Conservation (phyloP, 2,329 filamentous ascomycete species). For the Clarireedia paspali region DNA sequence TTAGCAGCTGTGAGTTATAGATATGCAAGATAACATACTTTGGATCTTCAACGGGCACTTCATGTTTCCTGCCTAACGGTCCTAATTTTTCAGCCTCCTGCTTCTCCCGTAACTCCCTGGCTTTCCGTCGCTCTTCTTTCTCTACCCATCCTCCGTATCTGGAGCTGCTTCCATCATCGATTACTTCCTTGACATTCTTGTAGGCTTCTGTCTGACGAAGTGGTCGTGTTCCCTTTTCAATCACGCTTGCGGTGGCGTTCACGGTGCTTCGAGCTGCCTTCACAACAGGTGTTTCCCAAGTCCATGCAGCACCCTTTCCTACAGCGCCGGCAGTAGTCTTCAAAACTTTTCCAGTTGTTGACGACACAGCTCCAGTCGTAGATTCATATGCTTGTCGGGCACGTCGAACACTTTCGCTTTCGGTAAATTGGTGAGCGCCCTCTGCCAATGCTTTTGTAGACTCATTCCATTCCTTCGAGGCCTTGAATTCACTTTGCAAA, state of each 20-base stretch:
- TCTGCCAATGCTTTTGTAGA: conserved; percentile 91
- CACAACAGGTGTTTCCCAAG: conserved; percentile 90
- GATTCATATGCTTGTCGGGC: conserved; percentile 82
- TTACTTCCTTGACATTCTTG: conserved; percentile 90
- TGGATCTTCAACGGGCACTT: conserved; percentile 74
- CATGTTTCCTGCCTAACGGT: conserved; percentile 37
- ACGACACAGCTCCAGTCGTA: conserved; percentile 74
- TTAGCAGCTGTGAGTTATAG: conserved; percentile 19
- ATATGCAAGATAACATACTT: conserved; percentile 53
- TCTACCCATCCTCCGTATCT: conserved; percentile 95
- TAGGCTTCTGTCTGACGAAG: conserved; percentile 91
- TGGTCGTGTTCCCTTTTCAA: conserved; percentile 92
- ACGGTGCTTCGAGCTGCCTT: conserved; percentile 86
- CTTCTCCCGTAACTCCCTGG: conserved; percentile 66
- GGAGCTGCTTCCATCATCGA: conserved; percentile 94
- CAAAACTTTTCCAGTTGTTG: conserved; percentile 69
- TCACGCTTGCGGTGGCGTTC: conserved; percentile 72
- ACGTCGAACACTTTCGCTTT: conserved; percentile 83
- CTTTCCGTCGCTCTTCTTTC: conserved; percentile 83
- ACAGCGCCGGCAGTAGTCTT: conserved; percentile 81
- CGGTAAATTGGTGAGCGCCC: conserved; percentile 81
- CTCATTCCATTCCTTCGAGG: conserved; percentile 98
- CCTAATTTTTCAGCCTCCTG: conserved; percentile 40
- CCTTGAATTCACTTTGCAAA: conserved; percentile 87
- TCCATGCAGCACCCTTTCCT: conserved; percentile 89